Evolutionary conservation across 2,329 filamentous ascomycete species (phyloP).

Genomic region (Fusarium pseudocircinatum): DNA sequence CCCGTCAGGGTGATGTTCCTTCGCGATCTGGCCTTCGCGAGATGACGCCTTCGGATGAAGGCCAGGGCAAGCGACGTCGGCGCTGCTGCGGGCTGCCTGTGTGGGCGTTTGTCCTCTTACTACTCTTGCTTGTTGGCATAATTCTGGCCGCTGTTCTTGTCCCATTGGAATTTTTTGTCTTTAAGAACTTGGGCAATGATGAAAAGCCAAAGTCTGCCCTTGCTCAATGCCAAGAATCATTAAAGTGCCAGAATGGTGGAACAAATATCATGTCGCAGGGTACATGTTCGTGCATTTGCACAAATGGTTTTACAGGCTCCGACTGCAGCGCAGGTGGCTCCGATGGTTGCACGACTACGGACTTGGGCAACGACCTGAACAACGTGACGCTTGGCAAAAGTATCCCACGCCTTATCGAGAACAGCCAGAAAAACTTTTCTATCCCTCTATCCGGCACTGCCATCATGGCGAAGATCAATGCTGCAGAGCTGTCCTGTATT

Average conservation of each 20-base stretch:
- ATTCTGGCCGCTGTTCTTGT: constrained; percentile 85
- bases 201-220: constrained; percentile 51
- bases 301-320: constrained; percentile 80
- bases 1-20: constrained; percentile 32
- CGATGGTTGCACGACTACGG: constrained; percentile 64
- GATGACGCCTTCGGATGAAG: constrained; percentile 38
- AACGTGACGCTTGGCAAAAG: constrained; percentile 85
- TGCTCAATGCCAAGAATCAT: constrained; percentile 66
- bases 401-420: constrained; percentile 77
- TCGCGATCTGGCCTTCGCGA: constrained; percentile 36
- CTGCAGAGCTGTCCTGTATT: constrained; percentile 79
- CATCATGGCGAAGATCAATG: constrained; percentile 80
- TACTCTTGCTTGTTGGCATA: constrained; percentile 74
- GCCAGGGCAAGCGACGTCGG: constrained; percentile 55
- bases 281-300: constrained; percentile 86
- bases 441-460: constrained; percentile 76
- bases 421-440: constrained; percentile 74
- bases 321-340: constrained; percentile 60
- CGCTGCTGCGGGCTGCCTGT: constrained; percentile 86
- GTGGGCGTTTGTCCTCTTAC: constrained; percentile 76
- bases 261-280: constrained; percentile 74
- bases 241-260: constrained; percentile 82
- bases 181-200: constrained; percentile 57
- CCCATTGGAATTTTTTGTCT: constrained; percentile 73
- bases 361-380: constrained; percentile 52